phyloP scores from a whole-genome alignment of 2,329 filamentous ascomycete species.

The Phaeosphaeria sp. region DNA sequence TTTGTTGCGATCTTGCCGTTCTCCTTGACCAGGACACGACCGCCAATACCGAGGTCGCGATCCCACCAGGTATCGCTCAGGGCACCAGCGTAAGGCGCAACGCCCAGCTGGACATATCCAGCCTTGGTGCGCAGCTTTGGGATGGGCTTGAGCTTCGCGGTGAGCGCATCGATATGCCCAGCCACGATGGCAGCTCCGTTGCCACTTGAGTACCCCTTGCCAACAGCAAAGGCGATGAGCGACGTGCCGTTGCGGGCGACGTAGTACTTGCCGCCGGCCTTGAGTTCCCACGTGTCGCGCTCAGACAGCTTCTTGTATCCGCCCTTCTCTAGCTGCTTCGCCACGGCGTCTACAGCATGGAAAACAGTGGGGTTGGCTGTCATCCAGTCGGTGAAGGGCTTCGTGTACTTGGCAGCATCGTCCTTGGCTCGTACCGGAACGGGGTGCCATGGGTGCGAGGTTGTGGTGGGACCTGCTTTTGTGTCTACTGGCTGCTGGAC shows the following conservation, averaged over 20 bases:
- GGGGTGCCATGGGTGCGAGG: conserved; percentile 27
- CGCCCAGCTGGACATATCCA: conserved; percentile 86
- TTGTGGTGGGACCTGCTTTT: conserved; percentile 9
- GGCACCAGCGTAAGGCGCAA: conserved; percentile 90
- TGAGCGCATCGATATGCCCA: conserved; percentile 91
- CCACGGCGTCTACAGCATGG: conserved; percentile 83
- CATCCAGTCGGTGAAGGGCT: conserved; percentile 88
- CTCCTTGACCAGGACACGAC: conserved; percentile 84
- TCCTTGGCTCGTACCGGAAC: conserved; percentile 27
- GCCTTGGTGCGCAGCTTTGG: conserved; percentile 83
- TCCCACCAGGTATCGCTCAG: conserved; percentile 97
- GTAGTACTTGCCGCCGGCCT: conserved; percentile 87
- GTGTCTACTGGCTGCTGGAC: conserved; percentile 7
- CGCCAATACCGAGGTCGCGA: conserved; percentile 88
- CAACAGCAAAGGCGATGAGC: conserved; percentile 84
- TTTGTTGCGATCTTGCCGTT: conserved; percentile 77
- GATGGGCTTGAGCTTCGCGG: conserved; percentile 88
- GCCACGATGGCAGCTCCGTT: conserved; percentile 89
- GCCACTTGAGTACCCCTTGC: conserved; percentile 79
- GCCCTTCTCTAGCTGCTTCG: conserved; percentile 70
- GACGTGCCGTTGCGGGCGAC: conserved; percentile 84
- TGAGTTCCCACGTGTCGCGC: conserved; percentile 81
- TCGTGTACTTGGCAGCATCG: conserved; percentile 64
- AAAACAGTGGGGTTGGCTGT: conserved; percentile 91
- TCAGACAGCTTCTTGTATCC: conserved; percentile 83